Evolutionary conservation across 148 eudicot species (phyloP).

Genomic region (Cornus kousa): DNA sequence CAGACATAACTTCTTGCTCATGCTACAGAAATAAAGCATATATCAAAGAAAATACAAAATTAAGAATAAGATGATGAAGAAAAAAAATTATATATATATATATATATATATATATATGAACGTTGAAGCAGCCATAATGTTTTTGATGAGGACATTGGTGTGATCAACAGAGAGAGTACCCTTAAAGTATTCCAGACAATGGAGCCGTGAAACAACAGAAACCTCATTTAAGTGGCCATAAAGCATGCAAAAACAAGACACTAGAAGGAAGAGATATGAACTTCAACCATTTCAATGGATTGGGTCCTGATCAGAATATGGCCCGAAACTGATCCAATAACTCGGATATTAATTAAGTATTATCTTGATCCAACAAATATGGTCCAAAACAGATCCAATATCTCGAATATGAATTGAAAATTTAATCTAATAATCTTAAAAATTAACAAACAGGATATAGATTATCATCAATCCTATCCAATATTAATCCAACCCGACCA

Average conservation of each 20-base stretch:
- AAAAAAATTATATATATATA: not conserved
- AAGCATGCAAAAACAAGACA: not conserved
- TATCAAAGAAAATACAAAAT: not conserved
- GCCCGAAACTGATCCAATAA: no score
- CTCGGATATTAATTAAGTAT: no score
- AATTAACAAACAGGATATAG: no score
- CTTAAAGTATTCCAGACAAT: not conserved
- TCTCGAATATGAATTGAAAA: no score
- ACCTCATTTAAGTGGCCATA: not conserved
- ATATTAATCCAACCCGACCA: no score
- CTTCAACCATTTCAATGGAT: no score
- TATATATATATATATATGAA: not conserved
- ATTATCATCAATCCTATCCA: no score
- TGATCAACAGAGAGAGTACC: not conserved
- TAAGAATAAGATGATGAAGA: not conserved
- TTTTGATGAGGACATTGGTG: not conserved
- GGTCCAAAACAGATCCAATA: no score
- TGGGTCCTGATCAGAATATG: no score
- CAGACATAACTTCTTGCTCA: slow-evolving; percentile 10
- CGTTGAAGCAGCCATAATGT: not conserved
- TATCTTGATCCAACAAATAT: no score
- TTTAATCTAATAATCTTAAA: no score
- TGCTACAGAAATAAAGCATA: slow-evolving; percentile 5
- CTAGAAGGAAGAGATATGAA: no score
- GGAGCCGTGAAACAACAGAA: not conserved